Base-by-base conservation (phyloP, 2,329 filamentous ascomycete species). In the Diaporthe citri region DNA sequence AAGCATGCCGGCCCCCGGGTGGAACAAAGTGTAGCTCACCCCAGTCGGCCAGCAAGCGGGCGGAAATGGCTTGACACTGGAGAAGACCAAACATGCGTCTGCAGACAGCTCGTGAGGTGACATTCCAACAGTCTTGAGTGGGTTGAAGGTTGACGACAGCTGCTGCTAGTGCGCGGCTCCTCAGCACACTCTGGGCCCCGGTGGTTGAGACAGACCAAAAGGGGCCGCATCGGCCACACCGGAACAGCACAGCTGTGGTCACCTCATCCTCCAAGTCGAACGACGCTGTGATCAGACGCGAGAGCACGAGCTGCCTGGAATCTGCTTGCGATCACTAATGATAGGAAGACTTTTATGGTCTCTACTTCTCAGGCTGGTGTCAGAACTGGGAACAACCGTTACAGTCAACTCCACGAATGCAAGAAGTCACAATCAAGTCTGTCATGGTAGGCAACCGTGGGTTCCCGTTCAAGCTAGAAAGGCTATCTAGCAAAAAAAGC, bases 361-460 rank as follows among this genome's bases (percentile, higher is more conserved):
- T 52, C 31, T 5, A 9, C 2, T 39, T 56, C 17, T 31, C n/a
- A 41, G 48, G 31, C 31, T 36, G n/a, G 31, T 22, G 15, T 55
- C 39, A n/a, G 7, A 36, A 31, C n/a, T 22, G n/a, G 9, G 4
- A 28, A 41, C 69, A 81, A 75, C n/a, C 8, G 22, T 22, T 17
- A 41, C 34, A 17, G 3, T 15, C 12, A 39, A 34, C 28, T 56
- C 31, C 43, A 43, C 25, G 9, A 34, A 28, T 52, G 41, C n/a
- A 39, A 59, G 25, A n/a, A 20, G 52, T 57, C 41, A 48, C 59
- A 57, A 36, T 20, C 46, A 41, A 41, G 28, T 34, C 25, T 71
- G 25, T 43, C 41, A 55, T 64, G 22, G 36, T 59, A 59, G 71
- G 70, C 51, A 28, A 41, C 73, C 20, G 25, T 13, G 31, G n/a